Conservation (phyloP, 345 rosid genomes). For the Rhodamnia rubescens region DNA sequence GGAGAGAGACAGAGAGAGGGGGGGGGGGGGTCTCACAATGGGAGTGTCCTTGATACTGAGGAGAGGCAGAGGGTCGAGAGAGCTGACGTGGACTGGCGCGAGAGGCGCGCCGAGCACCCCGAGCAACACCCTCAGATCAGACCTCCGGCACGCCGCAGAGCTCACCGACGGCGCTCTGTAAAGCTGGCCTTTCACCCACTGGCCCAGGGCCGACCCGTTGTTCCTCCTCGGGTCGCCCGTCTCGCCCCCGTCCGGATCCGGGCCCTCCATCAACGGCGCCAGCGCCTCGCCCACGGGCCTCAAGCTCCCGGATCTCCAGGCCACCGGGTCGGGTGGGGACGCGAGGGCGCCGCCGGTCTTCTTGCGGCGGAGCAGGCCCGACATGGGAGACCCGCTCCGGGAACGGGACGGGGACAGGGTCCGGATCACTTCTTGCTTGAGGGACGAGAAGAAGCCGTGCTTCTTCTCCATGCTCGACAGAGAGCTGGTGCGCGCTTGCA, state of each 20-base stretch:
- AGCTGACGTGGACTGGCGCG: slow-evolving; percentile 37
- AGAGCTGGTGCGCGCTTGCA: not conserved
- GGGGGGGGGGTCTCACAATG: slow-evolving; percentile 38
- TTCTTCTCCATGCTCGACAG: slow-evolving; percentile 60
- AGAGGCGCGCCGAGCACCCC: slow-evolving; percentile 22
- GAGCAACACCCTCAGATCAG: not conserved
- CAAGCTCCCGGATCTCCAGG: slow-evolving; percentile 64
- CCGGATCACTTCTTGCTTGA: slow-evolving; percentile 70
- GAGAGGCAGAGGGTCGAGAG: slow-evolving; percentile 36
- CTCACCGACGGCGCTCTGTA: not conserved
- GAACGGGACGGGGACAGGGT: slow-evolving; percentile 68
- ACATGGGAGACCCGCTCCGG: slow-evolving; percentile 46
- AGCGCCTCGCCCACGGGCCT: slow-evolving; percentile 54
- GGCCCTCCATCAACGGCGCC: slow-evolving; percentile 61
- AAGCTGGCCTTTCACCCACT: slow-evolving; percentile 4
- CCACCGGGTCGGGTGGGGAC: slow-evolving; percentile 36
- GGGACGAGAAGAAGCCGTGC: slow-evolving; percentile 80
- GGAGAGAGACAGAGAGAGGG: not conserved
- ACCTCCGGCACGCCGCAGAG: not conserved
- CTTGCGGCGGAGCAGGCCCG: slow-evolving; percentile 26
- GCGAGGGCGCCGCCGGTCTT: slow-evolving; percentile 20
- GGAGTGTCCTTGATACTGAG: slow-evolving; percentile 47
- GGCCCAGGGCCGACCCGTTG: not conserved
- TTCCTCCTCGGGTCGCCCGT: slow-evolving; percentile 15
- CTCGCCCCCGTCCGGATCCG: slow-evolving; percentile 69